Percentiles rank a stretch among this genome's conserved stretches.
phyloP scores from a whole-genome alignment of 2,329 filamentous ascomycete species.

The Hypoxylon sp. region DNA sequence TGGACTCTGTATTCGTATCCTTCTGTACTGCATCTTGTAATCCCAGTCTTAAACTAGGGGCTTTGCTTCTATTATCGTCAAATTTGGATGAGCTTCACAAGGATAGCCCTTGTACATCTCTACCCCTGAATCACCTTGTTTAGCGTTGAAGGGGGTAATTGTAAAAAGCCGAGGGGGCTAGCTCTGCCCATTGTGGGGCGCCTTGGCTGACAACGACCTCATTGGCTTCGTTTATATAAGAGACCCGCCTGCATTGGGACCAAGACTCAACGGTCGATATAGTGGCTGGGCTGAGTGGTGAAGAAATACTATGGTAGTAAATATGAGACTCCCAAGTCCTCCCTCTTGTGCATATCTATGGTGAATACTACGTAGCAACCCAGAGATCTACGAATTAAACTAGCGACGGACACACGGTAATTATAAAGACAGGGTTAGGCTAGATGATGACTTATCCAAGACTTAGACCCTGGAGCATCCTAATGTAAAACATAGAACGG shows the following conservation, averaged over 20 bases:
- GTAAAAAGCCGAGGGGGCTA: constrained; percentile 25
- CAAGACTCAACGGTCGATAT: background rate
- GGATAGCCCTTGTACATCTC: constrained; percentile 11
- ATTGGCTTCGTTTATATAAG: constrained; percentile 10
- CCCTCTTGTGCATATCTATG: background rate
- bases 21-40: constrained; percentile 1
- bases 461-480: background rate
- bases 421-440: constrained; percentile 1
- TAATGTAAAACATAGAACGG: constrained; percentile 3
- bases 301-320: background rate
- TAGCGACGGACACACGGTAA: background rate
- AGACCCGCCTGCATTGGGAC: background rate
- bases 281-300: background rate
- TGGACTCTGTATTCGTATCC: background rate
- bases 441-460: background rate
- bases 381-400: background rate
- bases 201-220: background rate
- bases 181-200: background rate
- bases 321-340: background rate
- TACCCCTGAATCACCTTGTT: constrained; percentile 13
- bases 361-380: constrained; percentile 9
- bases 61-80: constrained; percentile 3
- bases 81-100: constrained; percentile 21
- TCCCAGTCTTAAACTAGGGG: background rate
- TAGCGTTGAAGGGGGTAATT: constrained; percentile 18